Conservation (phyloP, 495 filamentous ascomycete species). For the Neurospora sp. region DNA sequence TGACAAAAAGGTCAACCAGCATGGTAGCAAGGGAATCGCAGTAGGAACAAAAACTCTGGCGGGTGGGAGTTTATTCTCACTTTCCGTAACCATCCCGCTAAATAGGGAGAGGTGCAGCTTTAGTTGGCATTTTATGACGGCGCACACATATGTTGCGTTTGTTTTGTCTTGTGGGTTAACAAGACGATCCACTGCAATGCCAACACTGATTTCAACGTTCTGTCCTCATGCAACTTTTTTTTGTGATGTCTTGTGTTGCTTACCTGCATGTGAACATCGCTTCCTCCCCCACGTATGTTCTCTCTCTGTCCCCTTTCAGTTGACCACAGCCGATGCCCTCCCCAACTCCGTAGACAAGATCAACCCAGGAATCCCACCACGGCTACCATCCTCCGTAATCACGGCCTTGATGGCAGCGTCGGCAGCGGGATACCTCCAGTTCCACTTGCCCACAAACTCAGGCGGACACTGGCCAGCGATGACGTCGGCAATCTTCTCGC, state of each 20-base stretch:
- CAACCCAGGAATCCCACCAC: constrained; percentile 47
- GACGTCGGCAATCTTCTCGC: constrained; percentile 64
- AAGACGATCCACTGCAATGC: neutral
- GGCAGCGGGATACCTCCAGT: constrained; percentile 38
- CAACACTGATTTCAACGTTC: neutral
- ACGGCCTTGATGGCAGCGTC: constrained; percentile 17
- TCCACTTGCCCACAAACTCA: constrained; percentile 57
- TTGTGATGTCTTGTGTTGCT: neutral
- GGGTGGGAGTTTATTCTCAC: neutral
- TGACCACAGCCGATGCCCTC: constrained; percentile 10
- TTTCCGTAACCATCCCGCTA: neutral
- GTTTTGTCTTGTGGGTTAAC: neutral
- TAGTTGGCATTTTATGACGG: neutral
- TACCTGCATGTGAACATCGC: neutral
- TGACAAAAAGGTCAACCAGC: neutral
- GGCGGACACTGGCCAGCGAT: constrained; percentile 46
- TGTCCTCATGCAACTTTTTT: neutral
- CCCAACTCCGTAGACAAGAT: constrained; percentile 42
- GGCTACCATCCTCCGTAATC: constrained; percentile 54
- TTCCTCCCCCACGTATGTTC: neutral
- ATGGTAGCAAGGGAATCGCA: neutral
- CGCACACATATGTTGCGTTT: neutral
- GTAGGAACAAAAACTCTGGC: neutral
- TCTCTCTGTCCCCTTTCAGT: neutral
- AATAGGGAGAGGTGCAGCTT: neutral